A percentile compares a stretch with the other conserved stretches of the same genome.
phyloP scores from a whole-genome alignment of 2,329 filamentous ascomycete species.

The Emmonsia crescens region DNA sequence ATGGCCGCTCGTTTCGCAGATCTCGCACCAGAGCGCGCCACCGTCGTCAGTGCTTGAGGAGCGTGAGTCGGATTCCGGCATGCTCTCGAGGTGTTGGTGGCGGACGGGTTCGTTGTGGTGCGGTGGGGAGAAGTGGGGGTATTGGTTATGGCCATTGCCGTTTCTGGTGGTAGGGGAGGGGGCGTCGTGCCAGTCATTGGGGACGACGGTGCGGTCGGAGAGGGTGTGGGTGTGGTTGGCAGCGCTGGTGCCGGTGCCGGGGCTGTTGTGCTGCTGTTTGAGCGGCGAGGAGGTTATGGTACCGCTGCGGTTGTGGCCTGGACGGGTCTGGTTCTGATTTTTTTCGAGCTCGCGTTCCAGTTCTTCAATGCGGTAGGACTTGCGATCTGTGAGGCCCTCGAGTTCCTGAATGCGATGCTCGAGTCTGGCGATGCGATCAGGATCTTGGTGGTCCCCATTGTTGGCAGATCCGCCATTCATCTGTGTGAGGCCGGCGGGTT shows the following conservation, averaged over 20 bases:
- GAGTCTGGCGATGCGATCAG: slow-evolving; percentile 51
- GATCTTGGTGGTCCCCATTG: slow-evolving; percentile 41
- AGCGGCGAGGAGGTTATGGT: slow-evolving; percentile 25
- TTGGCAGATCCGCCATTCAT: slow-evolving; percentile 20
- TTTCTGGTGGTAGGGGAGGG: slow-evolving; percentile 17
- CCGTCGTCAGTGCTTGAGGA: slow-evolving; percentile 60
- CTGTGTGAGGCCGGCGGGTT: slow-evolving; percentile 16
- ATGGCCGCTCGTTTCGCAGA: slow-evolving; percentile 83
- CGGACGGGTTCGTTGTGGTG: slow-evolving; percentile 19
- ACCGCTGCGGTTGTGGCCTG: slow-evolving; percentile 24
- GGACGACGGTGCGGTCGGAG: slow-evolving; percentile 34
- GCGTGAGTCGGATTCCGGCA: slow-evolving; percentile 31
- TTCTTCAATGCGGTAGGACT: slow-evolving; percentile 66
- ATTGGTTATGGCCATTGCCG: slow-evolving; percentile 7
- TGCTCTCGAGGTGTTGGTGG: slow-evolving; percentile 26
- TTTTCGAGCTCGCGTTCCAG: slow-evolving; percentile 65
- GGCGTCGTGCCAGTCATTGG: slow-evolving; percentile 31
- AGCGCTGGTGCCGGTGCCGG: not conserved
- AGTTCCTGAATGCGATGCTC: slow-evolving; percentile 74
- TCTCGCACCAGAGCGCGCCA: slow-evolving; percentile 79
- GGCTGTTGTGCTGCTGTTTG: slow-evolving; percentile 23
- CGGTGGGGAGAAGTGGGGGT: slow-evolving; percentile 17
- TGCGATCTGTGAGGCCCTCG: slow-evolving; percentile 60
- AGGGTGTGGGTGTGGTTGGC: slow-evolving; percentile 29
- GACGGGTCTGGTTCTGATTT: slow-evolving; percentile 20